Conservation (phyloP, 2,329 filamentous ascomycete genomes). For the Eutypella sp. region DNA sequence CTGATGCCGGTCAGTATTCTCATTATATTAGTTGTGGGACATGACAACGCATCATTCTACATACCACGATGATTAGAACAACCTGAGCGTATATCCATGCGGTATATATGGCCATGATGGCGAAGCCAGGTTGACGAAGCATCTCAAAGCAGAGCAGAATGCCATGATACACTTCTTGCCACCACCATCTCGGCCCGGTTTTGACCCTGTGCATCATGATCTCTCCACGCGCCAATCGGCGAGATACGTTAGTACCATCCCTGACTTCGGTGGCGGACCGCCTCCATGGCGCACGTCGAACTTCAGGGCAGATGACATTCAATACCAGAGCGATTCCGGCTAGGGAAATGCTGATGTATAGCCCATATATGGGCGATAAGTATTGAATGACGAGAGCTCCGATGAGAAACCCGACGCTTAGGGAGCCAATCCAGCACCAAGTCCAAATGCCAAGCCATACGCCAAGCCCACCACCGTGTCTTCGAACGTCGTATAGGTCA, state of each 20-base stretch:
- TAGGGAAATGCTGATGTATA: slow-evolving; percentile 67
- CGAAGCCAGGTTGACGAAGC: slow-evolving; percentile 69
- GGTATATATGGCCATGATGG: slow-evolving; percentile 66
- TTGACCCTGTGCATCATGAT: slow-evolving; percentile 71
- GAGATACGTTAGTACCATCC: slow-evolving; percentile 45
- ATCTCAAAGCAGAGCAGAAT: slow-evolving; percentile 62
- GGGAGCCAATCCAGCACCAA: slow-evolving; percentile 69
- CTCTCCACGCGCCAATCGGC: slow-evolving; percentile 64
- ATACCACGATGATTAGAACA: slow-evolving; percentile 61
- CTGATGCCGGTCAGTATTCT: slow-evolving; percentile 12
- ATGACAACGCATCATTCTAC: slow-evolving; percentile 2
- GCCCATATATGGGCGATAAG: slow-evolving; percentile 65
- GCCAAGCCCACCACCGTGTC: slow-evolving; percentile 73
- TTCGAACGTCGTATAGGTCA: slow-evolving; percentile 60
- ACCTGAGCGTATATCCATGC: slow-evolving; percentile 77
- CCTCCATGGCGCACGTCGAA: slow-evolving; percentile 63
- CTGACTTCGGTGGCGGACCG: slow-evolving; percentile 63
- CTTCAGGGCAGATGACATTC: slow-evolving; percentile 68
- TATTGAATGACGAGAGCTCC: slow-evolving; percentile 65
- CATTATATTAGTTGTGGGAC: neutral
- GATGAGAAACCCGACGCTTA: slow-evolving; percentile 66
- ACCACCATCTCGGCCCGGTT: slow-evolving; percentile 71
- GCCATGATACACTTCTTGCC: slow-evolving; percentile 69
- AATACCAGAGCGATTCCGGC: slow-evolving; percentile 61
- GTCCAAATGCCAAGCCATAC: slow-evolving; percentile 77